Base-by-base conservation (phyloP, 1,284 basidiomycete species). In the Porogramme epimiltina region DNA sequence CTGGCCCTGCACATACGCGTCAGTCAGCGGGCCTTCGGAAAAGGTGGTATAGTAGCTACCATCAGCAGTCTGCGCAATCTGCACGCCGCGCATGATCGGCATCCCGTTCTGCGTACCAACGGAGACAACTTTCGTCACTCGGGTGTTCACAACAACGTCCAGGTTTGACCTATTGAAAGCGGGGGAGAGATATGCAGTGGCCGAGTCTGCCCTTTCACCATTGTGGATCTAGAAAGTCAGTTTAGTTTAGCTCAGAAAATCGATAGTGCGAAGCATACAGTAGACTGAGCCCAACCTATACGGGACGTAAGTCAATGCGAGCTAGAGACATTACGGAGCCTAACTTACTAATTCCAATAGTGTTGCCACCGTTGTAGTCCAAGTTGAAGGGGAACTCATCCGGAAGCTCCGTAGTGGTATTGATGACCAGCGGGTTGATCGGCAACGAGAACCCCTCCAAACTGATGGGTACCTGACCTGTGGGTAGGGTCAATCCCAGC, bases 91-190 rank as follows among this genome's bases (percentile, higher is more conserved):
- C 73, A 71, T 8, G 51, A 41, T 20, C 58, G 62, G 9, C 39
- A 48, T 24, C 42, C 52, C 23, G 15, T 40, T 55, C 2, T 19
- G 13, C 8, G 20, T 11, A 13, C 42, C 52, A 6, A 45, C 42
- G 2, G 45, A n/a, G 1, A 40, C 10, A 8, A 52, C 48, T 36
- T 68, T 67, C 6, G 67, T 71, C 3, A 73, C 76, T 25, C 69
- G 71, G 2, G 73, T 67, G 41, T 74, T 68, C 19, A 77, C 52
- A 0, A 77, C 55, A 20, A 79, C 64, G 42, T 73, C 68, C 4
- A 78, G 53, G 51, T 78, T 78, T 3, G 66, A 58, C n/a, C 73
- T 56, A 31, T 56, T 55, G 10, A 69, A 58, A 5, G 59, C 54
- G 15, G 68, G 63, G 1, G 58, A 56, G 10, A 79, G 55, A 42